Base-by-base conservation (phyloP, 768 basidiomycete genomes). In the Lepiota venenata region DNA sequence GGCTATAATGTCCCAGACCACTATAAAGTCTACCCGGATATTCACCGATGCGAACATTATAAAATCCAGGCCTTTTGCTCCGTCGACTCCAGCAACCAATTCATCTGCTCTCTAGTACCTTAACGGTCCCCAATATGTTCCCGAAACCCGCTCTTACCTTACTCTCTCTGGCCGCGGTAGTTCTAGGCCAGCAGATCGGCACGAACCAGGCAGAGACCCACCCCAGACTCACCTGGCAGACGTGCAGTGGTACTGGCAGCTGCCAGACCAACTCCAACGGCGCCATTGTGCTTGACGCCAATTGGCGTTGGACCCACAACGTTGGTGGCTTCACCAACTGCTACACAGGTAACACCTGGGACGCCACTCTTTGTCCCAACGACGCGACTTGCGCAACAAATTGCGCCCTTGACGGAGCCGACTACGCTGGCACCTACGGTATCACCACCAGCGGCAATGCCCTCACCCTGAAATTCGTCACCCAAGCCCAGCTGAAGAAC, bases 321-420 rank as follows among this genome's bases (percentile, higher is more conserved):
- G 67, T 64, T 41, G 58, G 56, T 53, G 73, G 68, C 35, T 64
- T 70, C 66, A 67, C 62, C 57, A 72, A 72, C 62, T 72, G 79
- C 66, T 79, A 79, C 69, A 79, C 75, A 64, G 70, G 80, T 20
- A 78, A 82, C 69, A 65, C 70, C 8, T 83, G 80, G 79, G 71
- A 83, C 63, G 52, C 70, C 1, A 67, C 76, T 7, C 60, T 80
- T 56, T 83, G 81, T 67, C 71, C 79, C n/a, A 74, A 78, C 64
- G 64, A 67, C 25, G 63, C 62, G 16, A 75, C 75, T 46, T 83
- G 82, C 62, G 77, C 81, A 1, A 29, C 63, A 36, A 71, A 72
- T 60, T 76, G 74, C 53, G 73, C 71, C 15, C 55, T 74, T 40
- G 75, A 77, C 50, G 75, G 75, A 45, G 78, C 75, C 21, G 73